These are phyloP conservation scores for Lepiota subincarnata DNA, from an alignment of 768 basidiomycete genomes.

Conservation along the genomic window DNA sequence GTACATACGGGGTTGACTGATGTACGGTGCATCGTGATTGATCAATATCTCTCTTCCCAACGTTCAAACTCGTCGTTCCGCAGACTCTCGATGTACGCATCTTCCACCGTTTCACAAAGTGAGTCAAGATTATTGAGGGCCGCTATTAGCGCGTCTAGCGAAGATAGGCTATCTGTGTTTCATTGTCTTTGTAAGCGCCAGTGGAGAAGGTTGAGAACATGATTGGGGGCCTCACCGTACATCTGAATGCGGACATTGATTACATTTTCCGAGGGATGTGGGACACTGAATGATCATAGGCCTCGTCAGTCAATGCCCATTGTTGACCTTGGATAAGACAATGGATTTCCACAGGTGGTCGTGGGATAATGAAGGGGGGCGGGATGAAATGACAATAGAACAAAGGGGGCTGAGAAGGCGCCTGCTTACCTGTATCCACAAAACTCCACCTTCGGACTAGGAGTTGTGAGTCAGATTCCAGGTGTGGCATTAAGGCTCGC, in stretches of 20 bases:
- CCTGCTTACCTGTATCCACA: constrained; percentile 85
- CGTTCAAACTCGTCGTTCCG: constrained; percentile 49
- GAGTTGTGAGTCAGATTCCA: constrained; percentile 9
- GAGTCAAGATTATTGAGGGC: constrained; percentile 78
- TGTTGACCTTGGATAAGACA: constrained; percentile 6
- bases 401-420: neutral
- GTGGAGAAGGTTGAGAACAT: neutral
- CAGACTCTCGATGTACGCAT: constrained; percentile 61
- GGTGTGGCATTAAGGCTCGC: neutral
- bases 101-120: constrained; percentile 68
- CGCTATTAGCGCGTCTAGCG: constrained; percentile 70
- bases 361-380: constrained; percentile 4
- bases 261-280: constrained; percentile 95
- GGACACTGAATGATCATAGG: constrained; percentile 46
- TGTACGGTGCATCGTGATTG: neutral
- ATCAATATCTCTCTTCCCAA: constrained; percentile 55
- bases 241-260: constrained; percentile 99
- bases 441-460: constrained; percentile 93
- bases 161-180: constrained; percentile 75
- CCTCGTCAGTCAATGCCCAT: neutral
- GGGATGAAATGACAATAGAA: constrained; percentile 3
- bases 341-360: constrained; percentile 1
- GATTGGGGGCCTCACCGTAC: constrained; percentile 69
- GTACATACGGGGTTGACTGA: neutral
- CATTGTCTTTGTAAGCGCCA: neutral